Evolutionary conservation across 306 rosid species (phyloP), one percentile per base, ranked within the genome.

Genomic region (Vigna mungo): DNA sequence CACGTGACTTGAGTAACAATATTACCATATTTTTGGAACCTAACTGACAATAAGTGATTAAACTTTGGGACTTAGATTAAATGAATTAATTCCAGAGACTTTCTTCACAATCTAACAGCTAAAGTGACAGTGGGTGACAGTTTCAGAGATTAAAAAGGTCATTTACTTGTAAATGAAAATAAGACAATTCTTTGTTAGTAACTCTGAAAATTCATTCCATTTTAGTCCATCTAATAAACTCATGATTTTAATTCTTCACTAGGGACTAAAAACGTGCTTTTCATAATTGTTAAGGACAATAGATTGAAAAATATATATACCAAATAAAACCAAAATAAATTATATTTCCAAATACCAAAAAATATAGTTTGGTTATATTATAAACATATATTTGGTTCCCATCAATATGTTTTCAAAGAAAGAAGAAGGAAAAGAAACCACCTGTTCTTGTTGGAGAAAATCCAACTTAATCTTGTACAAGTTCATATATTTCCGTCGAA

Each of bases 361-460:
- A 37, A 17, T n/a, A 63, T 64, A 37, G 10, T 64, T 64, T 37
- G 18, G 27, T 12, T 17, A 36, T 3, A 37, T 37, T 34, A 74
- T 16, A 30, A 61, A 73, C 41, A 68, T 62, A 53, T 7, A 27
- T 17, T 52, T 17, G 23, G 53, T 76, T 62, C 53, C 69, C 71
- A 67, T 37, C 36, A 32, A 61, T 56, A 3, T 18, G 59, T 47
- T 34, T 41, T 51, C 18, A 25, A 60, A 60, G 34, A 39, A 49
- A 68, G 12, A 43, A 58, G 49, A 13, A 20, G 13, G 44, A 68
- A 73, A 25, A 37, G 54, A 60, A 60, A 77, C 82, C 80, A 95
- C 97, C 96, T 90, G 97, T 47, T 92, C 95, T 65, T 84, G 91
- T 78, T 73, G 95, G 55, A 94, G 96, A 88, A 84, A 89, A 81